Evolutionary conservation across 371 early-diverging fungal genomes (phyloP).

Genomic region (Lichtheimia hyalospora): DNA sequence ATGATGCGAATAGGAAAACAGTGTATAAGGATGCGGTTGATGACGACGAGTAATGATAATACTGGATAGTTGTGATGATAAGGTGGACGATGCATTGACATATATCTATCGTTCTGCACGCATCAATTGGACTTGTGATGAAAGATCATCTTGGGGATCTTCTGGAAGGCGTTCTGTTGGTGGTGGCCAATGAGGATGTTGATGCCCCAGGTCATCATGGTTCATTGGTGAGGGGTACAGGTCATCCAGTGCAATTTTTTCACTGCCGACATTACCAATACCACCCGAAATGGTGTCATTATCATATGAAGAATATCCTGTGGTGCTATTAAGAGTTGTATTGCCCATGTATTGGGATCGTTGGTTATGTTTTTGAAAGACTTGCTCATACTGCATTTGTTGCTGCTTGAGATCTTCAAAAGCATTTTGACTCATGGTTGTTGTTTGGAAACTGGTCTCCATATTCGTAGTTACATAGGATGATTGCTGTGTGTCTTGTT

Average conservation of each 20-base stretch:
- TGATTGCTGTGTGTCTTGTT: slow-evolving; percentile 12
- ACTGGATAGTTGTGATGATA: background rate
- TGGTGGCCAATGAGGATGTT: background rate
- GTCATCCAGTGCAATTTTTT: too few relatives aligned
- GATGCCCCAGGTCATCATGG: too few relatives aligned
- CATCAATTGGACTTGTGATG: slow-evolving; percentile 12
- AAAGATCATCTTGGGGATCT: slow-evolving; percentile 13
- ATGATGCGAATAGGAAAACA: too few relatives aligned
- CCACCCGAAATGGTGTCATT: too few relatives aligned
- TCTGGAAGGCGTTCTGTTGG: slow-evolving; percentile 3
- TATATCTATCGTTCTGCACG: background rate
- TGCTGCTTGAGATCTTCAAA: slow-evolving; percentile 20
- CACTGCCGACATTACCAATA: too few relatives aligned
- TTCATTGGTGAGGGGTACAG: too few relatives aligned
- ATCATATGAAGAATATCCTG: background rate
- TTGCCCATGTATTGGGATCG: background rate
- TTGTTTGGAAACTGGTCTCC: slow-evolving; percentile 14
- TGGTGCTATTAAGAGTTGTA: background rate
- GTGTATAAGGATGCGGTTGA: background rate
- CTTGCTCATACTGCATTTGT: slow-evolving; percentile 21
- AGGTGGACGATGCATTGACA: background rate
- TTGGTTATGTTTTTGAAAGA: slow-evolving; percentile 22
- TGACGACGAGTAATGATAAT: too few relatives aligned
- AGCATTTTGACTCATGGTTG: slow-evolving; percentile 8
- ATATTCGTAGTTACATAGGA: slow-evolving; percentile 1